Evolutionary conservation across 805 yeast genomes (phyloP).

Genomic region (Debaryomyces tyrocola): DNA sequence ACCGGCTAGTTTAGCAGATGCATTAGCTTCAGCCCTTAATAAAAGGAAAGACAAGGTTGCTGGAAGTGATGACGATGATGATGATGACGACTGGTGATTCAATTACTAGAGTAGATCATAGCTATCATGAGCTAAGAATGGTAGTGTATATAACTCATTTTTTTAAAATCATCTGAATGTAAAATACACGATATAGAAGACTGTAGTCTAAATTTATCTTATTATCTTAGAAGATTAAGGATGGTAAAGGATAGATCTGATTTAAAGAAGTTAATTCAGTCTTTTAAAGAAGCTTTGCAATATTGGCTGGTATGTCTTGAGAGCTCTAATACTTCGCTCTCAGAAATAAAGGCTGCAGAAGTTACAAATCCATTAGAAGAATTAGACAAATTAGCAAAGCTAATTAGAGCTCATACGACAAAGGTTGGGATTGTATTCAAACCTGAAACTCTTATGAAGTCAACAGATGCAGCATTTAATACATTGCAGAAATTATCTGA

Average conservation of each 20-base stretch:
- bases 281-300: slow-evolving; percentile 30
- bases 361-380: slow-evolving; percentile 55
- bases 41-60: slow-evolving; percentile 81
- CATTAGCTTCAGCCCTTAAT: slow-evolving; percentile 81
- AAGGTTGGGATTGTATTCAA: slow-evolving; percentile 72
- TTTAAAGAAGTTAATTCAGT: slow-evolving; percentile 19
- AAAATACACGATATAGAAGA: no score
- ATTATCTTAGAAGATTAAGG: no score
- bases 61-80: slow-evolving; percentile 81
- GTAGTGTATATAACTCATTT: not conserved
- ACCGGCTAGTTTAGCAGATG: slow-evolving; percentile 76
- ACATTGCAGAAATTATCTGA: slow-evolving; percentile 49
- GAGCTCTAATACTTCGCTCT: slow-evolving; percentile 12
- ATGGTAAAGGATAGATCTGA: slow-evolving; percentile 21
- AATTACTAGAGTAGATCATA: no score
- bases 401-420: slow-evolving; percentile 74
- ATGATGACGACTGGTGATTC: slow-evolving; percentile 43
- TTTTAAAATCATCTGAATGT: not conserved
- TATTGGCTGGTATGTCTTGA: slow-evolving; percentile 23
- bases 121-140: no score
- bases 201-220: no score
- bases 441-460: slow-evolving; percentile 46
- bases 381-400: slow-evolving; percentile 53
- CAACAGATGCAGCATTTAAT: slow-evolving; percentile 47
- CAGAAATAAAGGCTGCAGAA: slow-evolving; percentile 24